These are phyloP conservation scores for Plantago lanceolata DNA, from an alignment of 305 asterid genomes.

Conservation along the genomic window DNA sequence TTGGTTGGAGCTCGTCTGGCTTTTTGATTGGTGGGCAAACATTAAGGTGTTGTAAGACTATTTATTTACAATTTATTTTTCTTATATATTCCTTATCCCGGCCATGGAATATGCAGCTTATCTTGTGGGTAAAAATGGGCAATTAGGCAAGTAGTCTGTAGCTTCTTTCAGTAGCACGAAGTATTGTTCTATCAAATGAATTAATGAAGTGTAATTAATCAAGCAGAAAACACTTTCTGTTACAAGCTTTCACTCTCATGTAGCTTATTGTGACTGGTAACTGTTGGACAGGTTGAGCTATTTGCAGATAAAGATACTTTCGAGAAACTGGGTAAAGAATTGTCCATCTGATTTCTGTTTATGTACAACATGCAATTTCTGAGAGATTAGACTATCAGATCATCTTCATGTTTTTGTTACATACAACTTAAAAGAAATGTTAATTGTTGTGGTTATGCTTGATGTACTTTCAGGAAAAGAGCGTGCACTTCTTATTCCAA, in stretches of 20 bases:
- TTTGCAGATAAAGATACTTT: conserved; percentile 54
- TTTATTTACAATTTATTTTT: conserved; percentile 11
- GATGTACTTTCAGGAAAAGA: conserved; percentile 58
- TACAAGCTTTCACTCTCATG: conserved; percentile 2
- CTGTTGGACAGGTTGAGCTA: conserved; percentile 54
- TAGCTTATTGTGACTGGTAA: conserved; percentile 26
- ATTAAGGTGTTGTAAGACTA: conserved; percentile 49
- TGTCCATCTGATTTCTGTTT: conserved; percentile 6
- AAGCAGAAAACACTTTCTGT: background rate
- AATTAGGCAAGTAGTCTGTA: background rate
- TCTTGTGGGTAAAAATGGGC: background rate
- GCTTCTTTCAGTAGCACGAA: conserved; percentile 4
- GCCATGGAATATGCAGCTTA: background rate
- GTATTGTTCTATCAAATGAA: conserved; percentile 6
- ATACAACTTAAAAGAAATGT: background rate
- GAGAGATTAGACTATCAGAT: conserved; percentile 5
- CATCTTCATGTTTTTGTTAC: background rate
- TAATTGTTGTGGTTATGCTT: conserved; percentile 10
- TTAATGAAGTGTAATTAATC: background rate
- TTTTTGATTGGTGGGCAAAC: conserved; percentile 94
- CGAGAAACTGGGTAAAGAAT: conserved; percentile 56
- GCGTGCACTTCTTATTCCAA: conserved; percentile 62
- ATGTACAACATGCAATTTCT: conserved; percentile 8
- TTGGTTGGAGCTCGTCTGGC: conserved; percentile 76
- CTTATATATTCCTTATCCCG: conserved; percentile 5